Base-by-base conservation (phyloP, 768 basidiomycete genomes). In the Panus rudis region DNA sequence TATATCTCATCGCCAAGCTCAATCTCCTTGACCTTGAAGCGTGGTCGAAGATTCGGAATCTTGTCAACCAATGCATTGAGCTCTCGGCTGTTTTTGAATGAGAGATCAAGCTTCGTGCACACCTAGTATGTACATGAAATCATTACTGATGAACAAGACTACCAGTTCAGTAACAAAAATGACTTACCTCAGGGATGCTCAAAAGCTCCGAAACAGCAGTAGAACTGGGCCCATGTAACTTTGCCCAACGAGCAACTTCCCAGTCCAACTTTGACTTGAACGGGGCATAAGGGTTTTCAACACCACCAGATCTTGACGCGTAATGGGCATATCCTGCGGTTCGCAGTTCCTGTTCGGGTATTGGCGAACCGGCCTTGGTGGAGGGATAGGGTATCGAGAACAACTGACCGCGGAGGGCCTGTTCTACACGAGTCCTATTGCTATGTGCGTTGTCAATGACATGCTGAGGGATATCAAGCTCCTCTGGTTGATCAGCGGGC, bases 131-230 rank as follows among this genome's bases (percentile, higher is more conserved):
- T n/a, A n/a, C n/a, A n/a, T n/a, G 10, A 16, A n/a, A 41, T 30
- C 16, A n/a, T n/a, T 16, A 41, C 28, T 12, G 5, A 23, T 8
- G 11, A 33, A 31, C 13, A 38, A 10, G 28, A 10, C 10, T 10
- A 30, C 10, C 28, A 12, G 26, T 2, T 8, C 11, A 19, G 14
- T 11, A 44, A 7, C 34, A 39, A 17, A 16, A 19, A 23, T 25
- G 21, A 62, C 65, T 33, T 52, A 69, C 66, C 6, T 62, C 69
- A 3, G 64, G 53, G 43, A 74, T 72, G 2, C 37, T 45, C 5
- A 72, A 48, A 0, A 73, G 45, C 0, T 72, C 67, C 0, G 61
- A 47, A n/a, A 71, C 50, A 2, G 68, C 67, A 0, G 64, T 31
- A 12, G 44, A 39, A 22, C 26, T 19, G 11, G 45, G 34, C 3